phyloP scores from a whole-genome alignment of 2,329 filamentous ascomycete species.

The Didymella segeticola region DNA sequence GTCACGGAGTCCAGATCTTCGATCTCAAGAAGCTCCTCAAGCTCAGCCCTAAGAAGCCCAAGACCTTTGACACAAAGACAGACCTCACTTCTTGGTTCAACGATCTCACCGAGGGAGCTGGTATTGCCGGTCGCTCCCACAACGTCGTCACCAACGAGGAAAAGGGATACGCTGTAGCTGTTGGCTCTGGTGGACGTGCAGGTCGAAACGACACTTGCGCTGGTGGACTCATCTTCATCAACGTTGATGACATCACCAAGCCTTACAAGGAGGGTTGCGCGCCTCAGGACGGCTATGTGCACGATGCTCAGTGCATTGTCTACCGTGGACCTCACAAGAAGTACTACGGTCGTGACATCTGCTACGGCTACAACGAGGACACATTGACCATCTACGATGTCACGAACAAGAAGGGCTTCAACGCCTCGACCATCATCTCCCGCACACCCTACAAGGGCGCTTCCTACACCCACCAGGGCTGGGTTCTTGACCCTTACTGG shows the following conservation, averaged over 20 bases:
- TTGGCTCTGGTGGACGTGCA: constrained; percentile 38
- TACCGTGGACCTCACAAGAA: constrained; percentile 60
- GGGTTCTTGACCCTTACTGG: constrained; percentile 54
- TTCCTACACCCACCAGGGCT: constrained; percentile 66
- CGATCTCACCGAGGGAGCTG: constrained; percentile 24
- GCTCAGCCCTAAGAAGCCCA: constrained; percentile 41
- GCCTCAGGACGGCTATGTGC: constrained; percentile 64
- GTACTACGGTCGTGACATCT: constrained; percentile 61
- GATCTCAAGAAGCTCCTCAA: constrained; percentile 58
- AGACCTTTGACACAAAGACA: constrained; percentile 36
- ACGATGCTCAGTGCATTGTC: constrained; percentile 66
- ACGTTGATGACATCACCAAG: constrained; percentile 59
- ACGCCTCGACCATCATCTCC: constrained; percentile 63
- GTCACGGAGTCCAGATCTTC: constrained; percentile 67
- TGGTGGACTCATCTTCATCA: constrained; percentile 64
- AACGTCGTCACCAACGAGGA: constrained; percentile 48
- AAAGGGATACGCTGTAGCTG: constrained; percentile 44
- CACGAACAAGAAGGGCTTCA: constrained; percentile 60
- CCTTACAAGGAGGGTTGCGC: constrained; percentile 60
- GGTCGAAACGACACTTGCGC: constrained; percentile 52
- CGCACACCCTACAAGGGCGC: constrained; percentile 62
- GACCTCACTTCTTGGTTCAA: constrained; percentile 42
- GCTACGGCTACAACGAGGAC: constrained; percentile 65
- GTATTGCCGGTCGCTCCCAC: constrained; percentile 41
- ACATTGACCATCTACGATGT: constrained; percentile 61